These are phyloP conservation scores for Oidiodendron maius DNA, from an alignment of 495 filamentous ascomycete species.

Conservation along the genomic window DNA sequence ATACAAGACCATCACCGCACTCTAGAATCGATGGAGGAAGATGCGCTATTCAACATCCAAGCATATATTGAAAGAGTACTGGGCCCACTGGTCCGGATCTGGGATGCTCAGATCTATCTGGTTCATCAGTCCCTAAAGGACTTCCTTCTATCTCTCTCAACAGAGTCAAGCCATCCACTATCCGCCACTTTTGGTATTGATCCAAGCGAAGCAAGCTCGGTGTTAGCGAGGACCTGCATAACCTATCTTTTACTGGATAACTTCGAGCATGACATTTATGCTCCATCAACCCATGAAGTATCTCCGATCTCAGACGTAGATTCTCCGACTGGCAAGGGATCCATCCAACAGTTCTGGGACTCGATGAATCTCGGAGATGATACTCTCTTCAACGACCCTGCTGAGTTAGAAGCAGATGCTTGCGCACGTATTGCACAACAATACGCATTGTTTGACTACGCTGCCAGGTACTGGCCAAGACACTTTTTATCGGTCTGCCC, in stretches of 20 bases:
- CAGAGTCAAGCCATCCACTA: neutral
- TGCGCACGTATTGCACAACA: slow-evolving; percentile 5
- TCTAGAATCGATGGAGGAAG: neutral
- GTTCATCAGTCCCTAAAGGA: slow-evolving; percentile 24
- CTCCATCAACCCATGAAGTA: neutral
- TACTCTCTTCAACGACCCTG: slow-evolving; percentile 4
- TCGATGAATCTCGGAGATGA: slow-evolving; percentile 7
- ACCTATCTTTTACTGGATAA: slow-evolving; percentile 19
- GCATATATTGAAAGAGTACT: slow-evolving; percentile 15
- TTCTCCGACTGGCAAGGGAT: too few species aligned
- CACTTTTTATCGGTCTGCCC: slow-evolving; percentile 12
- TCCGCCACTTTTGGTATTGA: slow-evolving; percentile 5
- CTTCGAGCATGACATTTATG: slow-evolving; percentile 11
- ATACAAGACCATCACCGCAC: slow-evolving; percentile 5
- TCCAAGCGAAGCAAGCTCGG: neutral
- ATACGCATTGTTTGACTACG: slow-evolving; percentile 16
- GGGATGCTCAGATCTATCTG: slow-evolving; percentile 11
- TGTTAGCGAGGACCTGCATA: slow-evolving; percentile 13
- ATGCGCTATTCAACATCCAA: slow-evolving; percentile 9
- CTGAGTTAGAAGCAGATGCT: neutral
- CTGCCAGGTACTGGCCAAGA: slow-evolving; percentile 18
- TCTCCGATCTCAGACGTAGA: neutral
- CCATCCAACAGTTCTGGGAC: slow-evolving; percentile 6
- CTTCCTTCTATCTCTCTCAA: slow-evolving; percentile 12
- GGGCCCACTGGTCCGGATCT: slow-evolving; percentile 18